Evolutionary conservation across 192 early-diverging fungal genomes (phyloP), one percentile per base, ranked within the genome.

Genomic region (Kappamyces sp.): DNA sequence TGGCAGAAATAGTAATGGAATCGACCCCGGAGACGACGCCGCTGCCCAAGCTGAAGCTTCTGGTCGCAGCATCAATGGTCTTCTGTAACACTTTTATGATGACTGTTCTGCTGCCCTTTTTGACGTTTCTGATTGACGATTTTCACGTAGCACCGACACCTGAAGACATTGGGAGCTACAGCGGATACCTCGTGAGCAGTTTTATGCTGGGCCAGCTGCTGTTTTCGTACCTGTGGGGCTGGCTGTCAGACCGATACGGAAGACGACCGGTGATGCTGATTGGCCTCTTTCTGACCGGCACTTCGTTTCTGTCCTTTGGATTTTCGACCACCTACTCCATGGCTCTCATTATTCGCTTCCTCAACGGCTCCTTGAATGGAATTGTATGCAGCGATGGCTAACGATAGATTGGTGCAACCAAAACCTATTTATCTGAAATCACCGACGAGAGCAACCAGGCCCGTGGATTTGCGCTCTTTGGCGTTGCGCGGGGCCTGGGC

Each of bases 81-180:
- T 61, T 61, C 38, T 61, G 60, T 3, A 61, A 61, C 43, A 64
- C 52, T 3, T 64, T 64, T 37, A 58, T 64, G 34, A 3, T 32
- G 3, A 64, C 62, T 7, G 62, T 64, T 1, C 46, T 64, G n/a
- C 36, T 64, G 34, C 62, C 62, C 2, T 64, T 64, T 23, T 2
- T 64, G 7, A 49, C 62, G 1, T 64, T 64, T 31, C 55, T 64
- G 62, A 50, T 64, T 5, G 12, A 68, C 2, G 87, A 86, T 49
- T 89, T 91, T 52, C 65, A 82, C 47, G 67, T 87, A 0, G 79
- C 81, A 1, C 77, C 87, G 8, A 76, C 77, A 55, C 79, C 83
- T 54, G 84, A 88, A 31, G 83, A 87, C 33, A 85, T 90, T 55
- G 87, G 85, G 12, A 79, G 79, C 54, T 91, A 86, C 63, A 76